A percentile compares a stretch with the other conserved stretches of the same genome.
Conservation (phyloP, 2,329 filamentous ascomycete species). For the Colletotrichum echinochloae region DNA sequence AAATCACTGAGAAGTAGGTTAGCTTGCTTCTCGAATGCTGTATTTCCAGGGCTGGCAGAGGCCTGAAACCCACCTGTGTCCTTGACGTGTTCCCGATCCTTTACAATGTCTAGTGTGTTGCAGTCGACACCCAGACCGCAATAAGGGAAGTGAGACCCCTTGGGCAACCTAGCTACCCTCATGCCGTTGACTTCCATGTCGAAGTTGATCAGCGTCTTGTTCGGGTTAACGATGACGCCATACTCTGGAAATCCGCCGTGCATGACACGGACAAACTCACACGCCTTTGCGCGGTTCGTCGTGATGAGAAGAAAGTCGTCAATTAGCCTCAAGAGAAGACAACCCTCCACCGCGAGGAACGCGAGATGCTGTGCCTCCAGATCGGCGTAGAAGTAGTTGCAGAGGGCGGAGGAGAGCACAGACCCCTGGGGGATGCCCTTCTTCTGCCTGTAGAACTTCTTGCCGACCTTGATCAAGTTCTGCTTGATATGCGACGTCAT, state of each 20-base stretch:
- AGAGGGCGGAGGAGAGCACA: constrained; percentile 85
- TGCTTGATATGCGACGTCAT: constrained; percentile 83
- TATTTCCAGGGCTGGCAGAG: not conserved
- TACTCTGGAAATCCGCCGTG: constrained; percentile 82
- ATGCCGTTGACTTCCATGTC: constrained; percentile 68
- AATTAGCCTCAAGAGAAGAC: constrained; percentile 82
- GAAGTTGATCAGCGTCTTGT: constrained; percentile 90
- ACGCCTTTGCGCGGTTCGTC: constrained; percentile 73
- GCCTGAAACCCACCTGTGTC: constrained; percentile 59
- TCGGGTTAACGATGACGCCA: constrained; percentile 80
- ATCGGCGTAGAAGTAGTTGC: constrained; percentile 96
- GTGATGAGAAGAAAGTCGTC: constrained; percentile 96
- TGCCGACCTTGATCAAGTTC: constrained; percentile 90
- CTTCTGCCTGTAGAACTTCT: constrained; percentile 88
- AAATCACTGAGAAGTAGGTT: constrained; percentile 58
- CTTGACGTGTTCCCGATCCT: constrained; percentile 69
- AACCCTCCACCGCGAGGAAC: constrained; percentile 72
- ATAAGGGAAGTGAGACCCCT: constrained; percentile 77
- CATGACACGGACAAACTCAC: constrained; percentile 82
- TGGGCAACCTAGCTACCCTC: constrained; percentile 61
- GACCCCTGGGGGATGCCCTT: constrained; percentile 94
- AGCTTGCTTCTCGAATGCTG: not conserved
- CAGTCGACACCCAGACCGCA: constrained; percentile 86
- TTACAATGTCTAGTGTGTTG: constrained; percentile 78
- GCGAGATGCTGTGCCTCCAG: constrained; percentile 77